Evolutionary conservation across 257 asterid species (phyloP).

Genomic region (Capsicum chinense): DNA sequence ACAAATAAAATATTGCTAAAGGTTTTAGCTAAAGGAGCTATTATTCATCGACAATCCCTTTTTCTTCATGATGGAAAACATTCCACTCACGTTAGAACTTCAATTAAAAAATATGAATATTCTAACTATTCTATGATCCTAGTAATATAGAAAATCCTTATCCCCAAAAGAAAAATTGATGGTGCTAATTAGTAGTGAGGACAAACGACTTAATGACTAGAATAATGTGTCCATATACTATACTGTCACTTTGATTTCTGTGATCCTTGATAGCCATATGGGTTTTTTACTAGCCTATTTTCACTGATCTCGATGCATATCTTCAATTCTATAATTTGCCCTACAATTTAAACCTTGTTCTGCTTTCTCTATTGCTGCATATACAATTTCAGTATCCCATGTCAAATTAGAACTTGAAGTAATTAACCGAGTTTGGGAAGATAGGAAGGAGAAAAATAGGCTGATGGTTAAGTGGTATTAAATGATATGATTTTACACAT

Average conservation of each 20-base stretch:
- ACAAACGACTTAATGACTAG: neutral
- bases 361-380: no score
- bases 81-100: constrained; percentile 4
- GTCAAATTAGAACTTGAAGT: no score
- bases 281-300: no score
- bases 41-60: constrained; percentile 23
- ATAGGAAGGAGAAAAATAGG: no score
- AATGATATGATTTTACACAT: no score
- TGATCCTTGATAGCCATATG: no score
- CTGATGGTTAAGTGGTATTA: no score
- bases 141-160: constrained; percentile 26
- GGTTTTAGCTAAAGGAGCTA: constrained; percentile 22
- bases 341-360: no score
- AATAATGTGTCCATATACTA: neutral
- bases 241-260: constrained; percentile 1
- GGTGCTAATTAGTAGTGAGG: constrained; percentile 8
- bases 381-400: no score
- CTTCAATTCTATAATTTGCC: no score
- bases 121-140: constrained; percentile 19
- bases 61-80: neutral
- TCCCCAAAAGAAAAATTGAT: neutral
- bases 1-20: neutral
- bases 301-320: no score
- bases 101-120: constrained; percentile 6
- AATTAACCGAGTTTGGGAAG: no score